Evolutionary conservation across 768 basidiomycete species (phyloP), one percentile per base, ranked within the genome.

Genomic region (Amanita jacksonii): DNA sequence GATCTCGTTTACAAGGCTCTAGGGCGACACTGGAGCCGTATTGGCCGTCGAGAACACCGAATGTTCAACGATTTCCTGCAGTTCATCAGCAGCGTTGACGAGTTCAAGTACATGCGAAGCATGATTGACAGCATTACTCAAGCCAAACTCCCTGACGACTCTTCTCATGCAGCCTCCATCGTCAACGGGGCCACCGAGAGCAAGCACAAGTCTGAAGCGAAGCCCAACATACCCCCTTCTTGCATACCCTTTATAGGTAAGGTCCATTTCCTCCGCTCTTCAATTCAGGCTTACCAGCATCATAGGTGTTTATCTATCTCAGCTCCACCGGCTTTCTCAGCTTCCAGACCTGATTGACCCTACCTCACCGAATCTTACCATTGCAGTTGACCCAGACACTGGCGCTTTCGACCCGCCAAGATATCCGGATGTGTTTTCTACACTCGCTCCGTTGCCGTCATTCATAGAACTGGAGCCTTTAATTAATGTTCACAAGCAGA

Each of bases 401-500:
- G 72, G 73, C 34, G 74, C 73, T 51, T 79, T 88, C 46, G 77
- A 81, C 49, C 61, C 81, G 6, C 84, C 79, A 1, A 73, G 79
- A 23, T 79, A 81, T 50, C 85, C 87, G 0, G 85, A 88, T 48
- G 84, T 89, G 20, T 91, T 91, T 59, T 69, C 77, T 1, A 69
- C 79, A 9, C 71, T 91, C 5, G 70, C 78, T 3, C 73, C 81
- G 6, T 74, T 90, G 3, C 88, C 87, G 0, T 56, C 76, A 1
- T 73, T 75, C n/a, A 85, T 89, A 69, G 76, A 81, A 49, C 73
- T 91, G 22, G 86, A 90, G 53, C 86, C 88, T 3, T 62, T 91
- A 46, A 86, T 91, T 63, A 91, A 89, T 56, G 81, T 91, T 5
- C 85, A 90, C 61, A 90, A 91, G 61, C 88, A 91, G 57, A 77